These are phyloP conservation scores for Thraustochytrium sp. DNA, from an alignment of 352 stramenopile genomes.

Conservation along the genomic window DNA sequence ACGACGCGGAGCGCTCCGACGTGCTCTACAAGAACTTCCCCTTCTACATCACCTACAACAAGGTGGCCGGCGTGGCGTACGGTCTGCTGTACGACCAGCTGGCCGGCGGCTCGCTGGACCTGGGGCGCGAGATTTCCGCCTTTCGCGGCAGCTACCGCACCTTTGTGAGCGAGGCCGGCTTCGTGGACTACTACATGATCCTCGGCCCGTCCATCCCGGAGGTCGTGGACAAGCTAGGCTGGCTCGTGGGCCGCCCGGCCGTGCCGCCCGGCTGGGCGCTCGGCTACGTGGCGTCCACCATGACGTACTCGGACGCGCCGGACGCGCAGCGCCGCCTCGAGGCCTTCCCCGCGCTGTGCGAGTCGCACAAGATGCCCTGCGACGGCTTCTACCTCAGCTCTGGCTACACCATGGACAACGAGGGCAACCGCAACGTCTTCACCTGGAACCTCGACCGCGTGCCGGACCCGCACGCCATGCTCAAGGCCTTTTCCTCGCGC, in stretches of 20 bases:
- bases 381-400: conserved; percentile 46
- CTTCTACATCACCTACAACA: conserved; percentile 44
- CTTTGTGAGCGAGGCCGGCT: conserved; percentile 1
- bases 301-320: conserved; percentile 39
- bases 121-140: conserved; percentile 35
- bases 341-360: conserved; percentile 31
- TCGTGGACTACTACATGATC: conserved; percentile 45
- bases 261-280: conserved; percentile 43
- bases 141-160: conserved; percentile 37
- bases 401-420: conserved; percentile 39
- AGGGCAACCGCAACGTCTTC: conserved; percentile 46
- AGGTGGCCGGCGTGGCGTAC: conserved; percentile 4
- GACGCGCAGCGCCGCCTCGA: conserved; percentile 36
- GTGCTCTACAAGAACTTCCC: conserved; percentile 47
- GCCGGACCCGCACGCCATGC: conserved; percentile 19
- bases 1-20: conserved; percentile 38
- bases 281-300: conserved; percentile 45
- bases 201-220: conserved; percentile 26
- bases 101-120: conserved; percentile 12
- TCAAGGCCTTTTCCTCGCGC: not conserved
- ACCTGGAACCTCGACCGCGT: conserved; percentile 45
- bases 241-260: conserved; percentile 20
- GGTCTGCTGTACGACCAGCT: conserved; percentile 45
- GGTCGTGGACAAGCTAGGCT: conserved; percentile 27
- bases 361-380: conserved; percentile 28